These are phyloP conservation scores for Brassica rapa DNA, from an alignment of 345 rosid genomes.

Conservation along the genomic window DNA sequence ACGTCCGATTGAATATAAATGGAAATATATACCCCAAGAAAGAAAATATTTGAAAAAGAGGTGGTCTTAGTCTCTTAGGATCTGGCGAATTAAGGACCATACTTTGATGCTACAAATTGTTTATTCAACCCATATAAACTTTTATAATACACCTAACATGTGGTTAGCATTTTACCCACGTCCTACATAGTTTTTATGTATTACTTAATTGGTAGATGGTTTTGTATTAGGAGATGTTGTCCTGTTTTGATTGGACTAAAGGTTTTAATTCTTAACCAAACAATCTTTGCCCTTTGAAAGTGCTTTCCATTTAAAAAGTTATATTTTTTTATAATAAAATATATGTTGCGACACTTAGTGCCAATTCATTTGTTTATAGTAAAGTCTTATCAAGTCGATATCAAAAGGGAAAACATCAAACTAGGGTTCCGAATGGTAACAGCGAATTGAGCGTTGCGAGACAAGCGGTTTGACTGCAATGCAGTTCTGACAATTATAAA, in stretches of 20 bases:
- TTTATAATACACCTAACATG: conserved; percentile 29
- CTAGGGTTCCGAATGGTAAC: too few relatives aligned
- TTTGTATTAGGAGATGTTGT: neutral
- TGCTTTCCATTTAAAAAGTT: neutral
- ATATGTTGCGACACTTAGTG: neutral
- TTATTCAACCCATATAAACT: conserved; percentile 12
- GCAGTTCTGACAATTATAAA: too few relatives aligned
- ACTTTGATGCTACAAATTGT: conserved; percentile 25
- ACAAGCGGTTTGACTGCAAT: too few relatives aligned
- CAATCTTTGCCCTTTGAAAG: neutral
- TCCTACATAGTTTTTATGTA: conserved; percentile 7
- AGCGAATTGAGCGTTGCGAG: too few relatives aligned
- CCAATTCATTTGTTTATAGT: neutral
- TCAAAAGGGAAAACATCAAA: neutral
- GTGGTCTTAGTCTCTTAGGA: conserved; percentile 18
- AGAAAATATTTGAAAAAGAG: neutral
- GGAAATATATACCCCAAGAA: conserved; percentile 12
- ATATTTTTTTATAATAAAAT: neutral
- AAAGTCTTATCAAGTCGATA: neutral
- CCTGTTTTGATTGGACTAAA: neutral
- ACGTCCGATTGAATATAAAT: conserved; percentile 17
- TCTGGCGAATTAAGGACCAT: conserved; percentile 29
- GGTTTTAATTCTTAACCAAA: neutral
- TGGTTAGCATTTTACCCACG: conserved; percentile 39
- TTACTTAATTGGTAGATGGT: conserved; percentile 21